Evolutionary conservation across 768 basidiomycete genomes (phyloP).

Genomic region (Tylopilus subfusipes): DNA sequence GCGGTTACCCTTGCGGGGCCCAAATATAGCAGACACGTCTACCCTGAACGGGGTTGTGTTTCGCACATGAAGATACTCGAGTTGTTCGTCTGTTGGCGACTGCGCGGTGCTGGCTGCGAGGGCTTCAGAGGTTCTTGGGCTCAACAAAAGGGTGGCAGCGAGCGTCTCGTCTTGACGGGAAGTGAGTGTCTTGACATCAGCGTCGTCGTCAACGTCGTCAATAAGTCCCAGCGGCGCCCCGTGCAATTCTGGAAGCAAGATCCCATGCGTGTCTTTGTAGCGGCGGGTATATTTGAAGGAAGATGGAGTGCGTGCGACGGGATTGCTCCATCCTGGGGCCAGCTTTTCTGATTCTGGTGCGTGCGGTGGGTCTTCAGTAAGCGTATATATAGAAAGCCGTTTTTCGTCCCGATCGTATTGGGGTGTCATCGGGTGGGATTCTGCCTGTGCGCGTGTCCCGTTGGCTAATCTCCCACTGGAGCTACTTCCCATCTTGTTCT

Average conservation of each 20-base stretch:
- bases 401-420: slow-evolving; percentile 29
- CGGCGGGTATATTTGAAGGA: slow-evolving; percentile 9
- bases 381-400: slow-evolving; percentile 23
- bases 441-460: slow-evolving; percentile 6
- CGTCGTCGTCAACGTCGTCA: slow-evolving; percentile 23
- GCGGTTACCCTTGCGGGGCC: slow-evolving; percentile 12
- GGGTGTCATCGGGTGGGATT: slow-evolving; percentile 22
- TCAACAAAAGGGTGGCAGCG: slow-evolving; percentile 42
- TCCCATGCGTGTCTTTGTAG: slow-evolving; percentile 9
- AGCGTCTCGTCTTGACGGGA: slow-evolving; percentile 34
- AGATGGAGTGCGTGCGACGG: slow-evolving; percentile 14
- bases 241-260: slow-evolving; percentile 23
- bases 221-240: slow-evolving; percentile 8
- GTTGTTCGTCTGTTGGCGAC: slow-evolving; percentile 3
- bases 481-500: slow-evolving; percentile 18
- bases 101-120: background rate
- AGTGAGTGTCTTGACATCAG: slow-evolving; percentile 30
- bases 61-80: slow-evolving; percentile 35
- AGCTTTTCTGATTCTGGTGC: slow-evolving; percentile 33
- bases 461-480: slow-evolving; percentile 19
- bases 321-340: slow-evolving; percentile 32
- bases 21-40: slow-evolving; percentile 35
- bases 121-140: slow-evolving; percentile 42
- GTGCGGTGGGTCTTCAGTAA: slow-evolving; percentile 17
- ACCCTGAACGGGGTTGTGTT: slow-evolving; percentile 47